A percentile compares a stretch with the other conserved stretches of the same genome.
Evolutionary conservation across 257 asterid genomes (phyloP).

Genomic region (Plectranthus barbatus): DNA sequence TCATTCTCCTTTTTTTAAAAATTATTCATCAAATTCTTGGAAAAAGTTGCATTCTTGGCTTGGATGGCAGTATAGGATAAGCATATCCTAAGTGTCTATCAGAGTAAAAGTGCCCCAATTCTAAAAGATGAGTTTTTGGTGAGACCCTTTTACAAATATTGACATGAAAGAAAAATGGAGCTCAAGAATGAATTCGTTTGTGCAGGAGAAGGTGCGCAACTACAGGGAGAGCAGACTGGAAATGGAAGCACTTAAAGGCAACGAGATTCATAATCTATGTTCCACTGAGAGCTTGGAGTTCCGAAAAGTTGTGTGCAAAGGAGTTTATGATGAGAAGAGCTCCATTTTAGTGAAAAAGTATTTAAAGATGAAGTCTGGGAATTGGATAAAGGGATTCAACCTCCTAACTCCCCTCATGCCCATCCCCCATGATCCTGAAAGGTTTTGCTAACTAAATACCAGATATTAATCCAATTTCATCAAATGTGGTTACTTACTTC

Average conservation of each 20-base stretch:
- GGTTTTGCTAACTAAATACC: slow-evolving; percentile 25
- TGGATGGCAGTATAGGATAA: too few species aligned
- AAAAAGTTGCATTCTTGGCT: too few species aligned
- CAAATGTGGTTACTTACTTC: too few species aligned
- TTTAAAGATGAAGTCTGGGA: slow-evolving; percentile 68
- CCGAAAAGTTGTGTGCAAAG: slow-evolving; percentile 55
- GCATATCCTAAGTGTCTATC: too few species aligned
- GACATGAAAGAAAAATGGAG: too few species aligned
- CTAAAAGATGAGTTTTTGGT: too few species aligned
- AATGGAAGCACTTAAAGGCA: slow-evolving; percentile 46
- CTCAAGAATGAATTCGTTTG: neutral
- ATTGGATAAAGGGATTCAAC: slow-evolving; percentile 67
- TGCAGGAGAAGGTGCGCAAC: slow-evolving; percentile 54
- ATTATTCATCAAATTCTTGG: too few species aligned
- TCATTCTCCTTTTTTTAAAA: too few species aligned
- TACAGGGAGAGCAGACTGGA: slow-evolving; percentile 44
- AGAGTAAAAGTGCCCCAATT: too few species aligned
- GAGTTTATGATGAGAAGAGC: slow-evolving; percentile 55
- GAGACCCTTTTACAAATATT: too few species aligned
- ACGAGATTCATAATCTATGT: slow-evolving; percentile 18
- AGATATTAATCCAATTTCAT: too few species aligned
- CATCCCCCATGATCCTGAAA: slow-evolving; percentile 33
- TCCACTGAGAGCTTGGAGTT: slow-evolving; percentile 44
- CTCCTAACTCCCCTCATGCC: slow-evolving; percentile 61
- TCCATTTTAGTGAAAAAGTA: slow-evolving; percentile 50